Evolutionary conservation across 148 eudicot species (phyloP), one percentile per base, ranked within the genome.

Genomic region (Polygonum aviculare): DNA sequence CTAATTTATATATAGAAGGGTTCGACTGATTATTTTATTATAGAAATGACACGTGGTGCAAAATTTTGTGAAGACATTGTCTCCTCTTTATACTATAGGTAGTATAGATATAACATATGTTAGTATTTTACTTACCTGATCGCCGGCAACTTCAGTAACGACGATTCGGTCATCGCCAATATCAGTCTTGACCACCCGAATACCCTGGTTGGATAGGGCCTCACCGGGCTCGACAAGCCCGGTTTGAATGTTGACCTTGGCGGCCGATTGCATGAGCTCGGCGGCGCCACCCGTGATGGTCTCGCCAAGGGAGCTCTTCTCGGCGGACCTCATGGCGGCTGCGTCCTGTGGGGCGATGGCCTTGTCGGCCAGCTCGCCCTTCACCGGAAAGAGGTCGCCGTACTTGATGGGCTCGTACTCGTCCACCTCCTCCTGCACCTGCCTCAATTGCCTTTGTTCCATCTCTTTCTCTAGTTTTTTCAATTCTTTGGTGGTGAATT

Each of bases 141-240:
- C 90, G 41, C 89, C 93, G 38, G 84, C 80, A 18, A 82, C 52
- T 75, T 87, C 85, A 11, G 85, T 81, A 65, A 90, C 51, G 8
- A 84, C 18, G 3, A 79, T 81, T 15, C 35, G 71, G 14, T 85
- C 87, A n/a, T 75, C 84, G 5, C 77, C 76, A 2, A 79, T 75
- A 8, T 67, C 72, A 6, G 76, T 73, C 60, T 87, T 80, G 2
- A 82, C 62, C 5, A 90, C 77, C 19, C 69, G 63, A 62, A 84
- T 83, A 1, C 86, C 88, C 26, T 76, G 73, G 0, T 77, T 52
- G 40, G 72, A 67, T 8, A 2, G 60, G 21, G 60, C 7, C n/a
- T 60, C 38, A 11, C 38, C 69, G 15, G 35, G 69, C 35, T 60
- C 69, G 4, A 60, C 69, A 7, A 19, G 77, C 4, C 82, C 82